A percentile compares a stretch with the other conserved stretches of the same genome.
These are phyloP conservation scores for Heliamphora exappendiculata DNA, from an alignment of 148 eudicot genomes.

Conservation along the genomic window DNA sequence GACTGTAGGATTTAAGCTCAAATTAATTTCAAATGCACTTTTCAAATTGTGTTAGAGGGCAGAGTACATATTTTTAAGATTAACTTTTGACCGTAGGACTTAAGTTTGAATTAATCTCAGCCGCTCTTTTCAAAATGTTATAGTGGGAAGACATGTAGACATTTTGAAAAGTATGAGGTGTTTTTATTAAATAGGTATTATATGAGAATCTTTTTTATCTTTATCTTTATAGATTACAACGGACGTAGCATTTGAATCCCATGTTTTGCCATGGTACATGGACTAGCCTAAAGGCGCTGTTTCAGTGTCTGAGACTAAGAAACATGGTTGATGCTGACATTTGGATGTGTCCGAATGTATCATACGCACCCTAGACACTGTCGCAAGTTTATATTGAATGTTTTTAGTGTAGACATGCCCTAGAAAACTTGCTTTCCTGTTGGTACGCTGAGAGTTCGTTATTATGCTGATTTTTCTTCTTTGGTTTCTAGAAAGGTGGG, in stretches of 20 bases:
- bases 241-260: not conserved
- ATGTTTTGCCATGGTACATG: not conserved
- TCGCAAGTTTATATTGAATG: not conserved
- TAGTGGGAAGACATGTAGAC: too few species aligned
- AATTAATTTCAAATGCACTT: too few species aligned
- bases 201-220: not conserved
- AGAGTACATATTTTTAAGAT: too few species aligned
- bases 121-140: too few species aligned
- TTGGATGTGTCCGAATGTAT: not conserved
- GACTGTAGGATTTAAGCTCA: too few species aligned
- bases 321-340: not conserved
- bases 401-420: not conserved
- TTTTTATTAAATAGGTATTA: too few species aligned
- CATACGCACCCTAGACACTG: not conserved
- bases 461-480: not conserved
- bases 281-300: not conserved
- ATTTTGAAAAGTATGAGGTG: too few species aligned
- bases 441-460: not conserved
- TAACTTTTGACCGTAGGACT: too few species aligned
- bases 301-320: not conserved
- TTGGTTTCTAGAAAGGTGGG: too few species aligned
- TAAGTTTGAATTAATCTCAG: too few species aligned
- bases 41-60: too few species aligned
- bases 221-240: not conserved
- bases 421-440: not conserved